Conservation (phyloP, 2,329 filamentous ascomycete genomes). For the Colletotrichum siamense region DNA sequence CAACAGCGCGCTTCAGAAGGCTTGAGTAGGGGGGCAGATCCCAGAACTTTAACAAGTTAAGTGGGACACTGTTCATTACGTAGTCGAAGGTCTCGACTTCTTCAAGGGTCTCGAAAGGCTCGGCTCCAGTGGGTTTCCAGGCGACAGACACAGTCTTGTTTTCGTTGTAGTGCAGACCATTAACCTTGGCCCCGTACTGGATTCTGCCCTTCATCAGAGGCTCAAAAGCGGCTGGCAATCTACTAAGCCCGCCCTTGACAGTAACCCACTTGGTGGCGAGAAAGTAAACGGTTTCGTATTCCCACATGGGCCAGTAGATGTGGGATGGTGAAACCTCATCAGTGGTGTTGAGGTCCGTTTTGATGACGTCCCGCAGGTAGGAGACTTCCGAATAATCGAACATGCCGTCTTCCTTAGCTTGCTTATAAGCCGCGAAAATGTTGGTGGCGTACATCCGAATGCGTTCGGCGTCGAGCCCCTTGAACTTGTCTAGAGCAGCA, state of each 20-base stretch:
- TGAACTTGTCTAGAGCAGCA: constrained; percentile 30
- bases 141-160: constrained; percentile 24
- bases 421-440: constrained; percentile 34
- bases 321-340: constrained; percentile 35
- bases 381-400: constrained; percentile 35
- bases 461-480: constrained; percentile 25
- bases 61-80: constrained; percentile 39
- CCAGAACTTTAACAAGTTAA: constrained; percentile 42
- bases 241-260: constrained; percentile 38
- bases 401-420: constrained; percentile 30
- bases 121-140: constrained; percentile 23
- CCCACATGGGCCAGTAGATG: constrained; percentile 33
- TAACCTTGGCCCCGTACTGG: constrained; percentile 26
- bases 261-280: constrained; percentile 29
- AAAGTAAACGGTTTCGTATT: constrained; percentile 32
- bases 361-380: constrained; percentile 37
- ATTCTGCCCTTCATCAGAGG: constrained; percentile 33
- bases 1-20: constrained; percentile 28
- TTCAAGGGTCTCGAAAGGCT: constrained; percentile 25
- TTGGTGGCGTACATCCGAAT: constrained; percentile 28
- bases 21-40: constrained; percentile 39
- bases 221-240: constrained; percentile 38
- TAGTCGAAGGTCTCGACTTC: constrained; percentile 39
- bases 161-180: constrained; percentile 26
- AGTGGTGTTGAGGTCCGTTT: constrained; percentile 39